These are phyloP conservation scores for Adansonia digitata DNA, from an alignment of 345 rosid genomes.

Conservation along the genomic window DNA sequence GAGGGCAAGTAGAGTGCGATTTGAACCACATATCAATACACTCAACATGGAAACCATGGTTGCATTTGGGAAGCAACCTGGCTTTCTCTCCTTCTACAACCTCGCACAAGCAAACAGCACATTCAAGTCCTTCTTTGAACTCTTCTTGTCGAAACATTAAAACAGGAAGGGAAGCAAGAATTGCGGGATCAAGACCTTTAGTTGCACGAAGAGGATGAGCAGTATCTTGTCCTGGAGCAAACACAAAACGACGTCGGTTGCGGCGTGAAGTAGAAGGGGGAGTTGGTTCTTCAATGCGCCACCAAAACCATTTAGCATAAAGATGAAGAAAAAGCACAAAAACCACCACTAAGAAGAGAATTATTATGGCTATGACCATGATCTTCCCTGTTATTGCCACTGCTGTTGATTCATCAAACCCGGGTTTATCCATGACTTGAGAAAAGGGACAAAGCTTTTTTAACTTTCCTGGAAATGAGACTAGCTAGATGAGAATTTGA, in stretches of 20 bases:
- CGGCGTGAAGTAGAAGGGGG: constrained; percentile 30
- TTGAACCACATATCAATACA: constrained; percentile 98
- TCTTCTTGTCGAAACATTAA: constrained; percentile 41
- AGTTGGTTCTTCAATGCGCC: constrained; percentile 59
- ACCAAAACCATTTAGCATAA: constrained; percentile 90
- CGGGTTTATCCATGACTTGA: constrained; percentile 40
- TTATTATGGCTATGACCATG: constrained; percentile 56
- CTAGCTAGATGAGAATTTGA: constrained; percentile 14
- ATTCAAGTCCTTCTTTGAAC: constrained; percentile 62
- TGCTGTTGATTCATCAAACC: constrained; percentile 29
- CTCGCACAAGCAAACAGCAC: constrained; percentile 86
- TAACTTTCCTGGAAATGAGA: constrained; percentile 13
- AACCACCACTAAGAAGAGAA: constrained; percentile 59
- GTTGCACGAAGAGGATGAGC: constrained; percentile 16
- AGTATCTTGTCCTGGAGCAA: constrained; percentile 57
- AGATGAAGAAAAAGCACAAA: constrained; percentile 73
- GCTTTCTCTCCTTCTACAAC: constrained; percentile 68
- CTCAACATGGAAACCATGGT: constrained; percentile 84
- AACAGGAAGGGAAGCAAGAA: constrained; percentile 59
- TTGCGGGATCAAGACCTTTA: constrained; percentile 52
- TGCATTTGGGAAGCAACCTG: constrained; percentile 71
- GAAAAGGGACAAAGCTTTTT: not conserved
- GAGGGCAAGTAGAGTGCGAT: constrained; percentile 84
- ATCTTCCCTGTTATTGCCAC: constrained; percentile 61
- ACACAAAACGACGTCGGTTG: constrained; percentile 50